Evolutionary conservation across 495 filamentous ascomycete genomes (phyloP), one percentile per base, ranked within the genome.

Genomic region (Tuber aestivum): DNA sequence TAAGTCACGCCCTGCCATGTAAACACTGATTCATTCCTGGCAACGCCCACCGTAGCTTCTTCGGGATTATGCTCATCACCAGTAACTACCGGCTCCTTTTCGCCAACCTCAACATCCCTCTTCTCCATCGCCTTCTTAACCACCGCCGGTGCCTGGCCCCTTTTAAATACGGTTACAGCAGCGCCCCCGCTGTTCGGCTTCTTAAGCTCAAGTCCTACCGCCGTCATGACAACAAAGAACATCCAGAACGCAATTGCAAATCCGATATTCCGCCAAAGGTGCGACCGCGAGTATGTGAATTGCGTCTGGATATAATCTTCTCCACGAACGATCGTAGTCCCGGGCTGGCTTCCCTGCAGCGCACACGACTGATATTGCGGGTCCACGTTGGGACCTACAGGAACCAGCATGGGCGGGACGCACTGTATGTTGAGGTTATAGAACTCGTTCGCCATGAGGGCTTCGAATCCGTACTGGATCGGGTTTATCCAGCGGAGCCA

Each of bases 1-100:
- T 95, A 97, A 81, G 89, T 91, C 56, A 97, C 89, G 76, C 92
- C 85, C 77, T 92, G 89, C 90, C 91, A 96, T 0, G 92, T 95
- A 78, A 96, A 90, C 40, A 96, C 84, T n/a, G 82, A 86, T 20
- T 89, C 88, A 70, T 89, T 91, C 74, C 85, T 86, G 3, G 88
- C 88, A 71, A 91, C 86, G 14, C 79, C 84, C 69, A 84, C 81
- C 6, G 86, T 84, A 9, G 81, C 75, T 10, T 83, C 72, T 6
- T 77, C 75, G 44, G 75, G 72, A 42, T 78, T 81, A 40, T 75
- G 82, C 16, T 76, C 80, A 37, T 83, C 75, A 12, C 77, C 80
- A 45, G 80, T 72, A 12, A 82, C 73, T 27, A 75, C 73, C 10
- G 50, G 70, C 16, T 83, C 73, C 35, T 84, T 83, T 42, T 84